These are phyloP conservation scores for Acacia acuminata DNA, from an alignment of 306 rosid genomes.

Conservation along the genomic window DNA sequence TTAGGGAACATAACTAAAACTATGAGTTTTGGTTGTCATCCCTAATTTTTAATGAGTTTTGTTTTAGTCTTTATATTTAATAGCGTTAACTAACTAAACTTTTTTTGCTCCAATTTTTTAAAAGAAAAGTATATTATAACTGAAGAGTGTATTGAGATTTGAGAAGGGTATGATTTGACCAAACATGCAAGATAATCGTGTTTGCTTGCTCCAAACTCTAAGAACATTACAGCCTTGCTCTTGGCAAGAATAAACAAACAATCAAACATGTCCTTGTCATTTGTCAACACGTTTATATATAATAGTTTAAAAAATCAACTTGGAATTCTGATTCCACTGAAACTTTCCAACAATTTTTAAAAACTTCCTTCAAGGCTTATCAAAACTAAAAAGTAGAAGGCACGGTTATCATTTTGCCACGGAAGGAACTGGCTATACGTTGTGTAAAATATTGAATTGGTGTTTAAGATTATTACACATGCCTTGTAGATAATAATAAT, in stretches of 20 bases:
- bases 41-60: too few species aligned
- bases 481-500: too few species aligned
- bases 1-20: too few species aligned
- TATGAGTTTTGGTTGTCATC: too few species aligned
- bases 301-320: slow-evolving; percentile 33
- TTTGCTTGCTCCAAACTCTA: slow-evolving; percentile 31
- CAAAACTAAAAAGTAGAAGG: neutral
- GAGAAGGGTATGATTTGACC: too few species aligned
- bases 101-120: too few species aligned
- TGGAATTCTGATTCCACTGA: neutral
- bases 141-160: too few species aligned
- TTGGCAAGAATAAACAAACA: slow-evolving; percentile 22
- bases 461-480: too few species aligned
- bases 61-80: too few species aligned
- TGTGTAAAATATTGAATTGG: neutral
- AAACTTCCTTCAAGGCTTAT: slow-evolving; percentile 13
- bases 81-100: too few species aligned
- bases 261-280: slow-evolving; percentile 24
- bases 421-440: neutral
- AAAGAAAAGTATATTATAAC: too few species aligned
- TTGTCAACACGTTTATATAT: slow-evolving; percentile 1
- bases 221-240: slow-evolving; percentile 32
- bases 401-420: neutral
- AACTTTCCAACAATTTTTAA: neutral
- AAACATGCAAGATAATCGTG: too few species aligned